These are phyloP conservation scores for Populus tomentosa DNA, from an alignment of 441 rosid species.

Conservation along the genomic window DNA sequence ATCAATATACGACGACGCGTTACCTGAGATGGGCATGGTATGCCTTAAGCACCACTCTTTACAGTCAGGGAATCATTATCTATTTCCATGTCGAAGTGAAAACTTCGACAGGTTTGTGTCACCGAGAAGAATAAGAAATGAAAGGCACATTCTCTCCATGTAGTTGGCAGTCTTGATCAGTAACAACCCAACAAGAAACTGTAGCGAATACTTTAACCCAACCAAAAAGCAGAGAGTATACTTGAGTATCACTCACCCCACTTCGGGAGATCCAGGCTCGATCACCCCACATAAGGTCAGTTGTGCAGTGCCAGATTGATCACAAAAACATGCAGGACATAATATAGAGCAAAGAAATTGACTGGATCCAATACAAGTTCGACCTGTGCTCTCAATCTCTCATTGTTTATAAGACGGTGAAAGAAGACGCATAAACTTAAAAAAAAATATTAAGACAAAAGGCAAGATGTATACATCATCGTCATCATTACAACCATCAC, in stretches of 20 bases:
- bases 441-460: background rate
- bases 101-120: constrained; percentile 6
- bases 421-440: background rate
- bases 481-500: constrained; percentile 61
- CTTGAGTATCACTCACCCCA: background rate
- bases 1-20: background rate
- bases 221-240: background rate
- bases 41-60: constrained; percentile 5
- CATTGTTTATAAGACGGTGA: background rate
- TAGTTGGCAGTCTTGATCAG: background rate
- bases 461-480: constrained; percentile 18
- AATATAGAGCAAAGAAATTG: too few relatives aligned
- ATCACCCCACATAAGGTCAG: background rate
- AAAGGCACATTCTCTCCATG: background rate
- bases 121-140: background rate
- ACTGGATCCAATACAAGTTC: background rate
- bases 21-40: background rate
- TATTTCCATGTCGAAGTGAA: constrained; percentile 6
- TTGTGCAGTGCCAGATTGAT: background rate
- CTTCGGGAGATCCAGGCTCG: background rate
- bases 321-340: background rate
- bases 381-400: background rate
- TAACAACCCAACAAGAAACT: constrained; percentile 7
- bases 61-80: constrained; percentile 17
- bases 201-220: background rate